phyloP scores from a whole-genome alignment of 352 stramenopile genomes.

The Globisporangium sylvaticum region DNA sequence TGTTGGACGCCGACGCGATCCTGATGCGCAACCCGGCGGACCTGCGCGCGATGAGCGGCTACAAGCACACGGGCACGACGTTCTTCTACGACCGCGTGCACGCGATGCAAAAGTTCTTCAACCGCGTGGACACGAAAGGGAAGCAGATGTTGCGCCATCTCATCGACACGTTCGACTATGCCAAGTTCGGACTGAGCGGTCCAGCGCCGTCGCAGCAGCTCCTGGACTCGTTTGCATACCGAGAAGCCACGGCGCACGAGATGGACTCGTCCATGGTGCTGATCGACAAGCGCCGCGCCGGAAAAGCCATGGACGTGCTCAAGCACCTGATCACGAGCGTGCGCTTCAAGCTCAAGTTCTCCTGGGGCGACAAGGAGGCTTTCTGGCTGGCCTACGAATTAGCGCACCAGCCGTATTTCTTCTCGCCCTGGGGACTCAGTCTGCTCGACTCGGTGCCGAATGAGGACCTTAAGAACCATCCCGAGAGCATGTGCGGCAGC shows the following conservation, averaged over 20 bases:
- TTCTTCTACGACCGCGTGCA: conserved; percentile 69
- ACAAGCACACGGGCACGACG: conserved; percentile 41
- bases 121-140: conserved; percentile 32
- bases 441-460: background rate
- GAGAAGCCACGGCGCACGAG: conserved; percentile 21
- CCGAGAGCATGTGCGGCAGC: background rate
- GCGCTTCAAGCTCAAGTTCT: background rate
- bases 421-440: background rate
- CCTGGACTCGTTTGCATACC: conserved; percentile 33
- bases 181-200: conserved; percentile 27
- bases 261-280: background rate
- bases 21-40: conserved; percentile 35
- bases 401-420: background rate
- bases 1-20: conserved; percentile 57
- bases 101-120: conserved; percentile 18
- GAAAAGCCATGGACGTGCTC: background rate
- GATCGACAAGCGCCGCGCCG: background rate
- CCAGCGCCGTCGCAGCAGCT: conserved; percentile 35
- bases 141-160: conserved; percentile 34
- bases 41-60: conserved; percentile 30
- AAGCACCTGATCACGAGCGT: background rate
- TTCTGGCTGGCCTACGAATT: background rate
- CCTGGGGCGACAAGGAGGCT: background rate
- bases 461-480: background rate
- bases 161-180: conserved; percentile 43